phyloP scores from a whole-genome alignment of 2,329 filamentous ascomycete genomes.

The Penicillium sp. region DNA sequence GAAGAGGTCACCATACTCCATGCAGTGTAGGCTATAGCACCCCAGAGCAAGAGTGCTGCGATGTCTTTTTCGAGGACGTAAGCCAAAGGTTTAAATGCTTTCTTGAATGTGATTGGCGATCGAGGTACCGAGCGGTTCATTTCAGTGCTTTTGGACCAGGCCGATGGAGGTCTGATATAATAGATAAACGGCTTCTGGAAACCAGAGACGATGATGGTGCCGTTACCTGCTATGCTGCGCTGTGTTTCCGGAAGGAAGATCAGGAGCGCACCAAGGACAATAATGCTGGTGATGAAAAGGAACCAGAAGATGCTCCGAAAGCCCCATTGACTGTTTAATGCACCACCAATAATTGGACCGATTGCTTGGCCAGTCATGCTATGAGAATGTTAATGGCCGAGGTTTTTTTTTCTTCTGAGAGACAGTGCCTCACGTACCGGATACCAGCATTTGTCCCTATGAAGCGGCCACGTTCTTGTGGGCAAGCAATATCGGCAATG shows the following conservation, averaged over 20 bases:
- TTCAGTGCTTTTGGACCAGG: background rate
- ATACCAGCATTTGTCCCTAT: constrained; percentile 24
- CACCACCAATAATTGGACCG: constrained; percentile 10
- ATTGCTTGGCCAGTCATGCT: constrained; percentile 9
- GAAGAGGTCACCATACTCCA: constrained; percentile 15
- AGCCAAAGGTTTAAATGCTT: background rate
- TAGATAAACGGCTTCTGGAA: constrained; percentile 7
- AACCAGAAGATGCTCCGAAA: constrained; percentile 11
- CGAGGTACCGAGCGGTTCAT: background rate
- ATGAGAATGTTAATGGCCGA: background rate
- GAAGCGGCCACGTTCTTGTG: constrained; percentile 43
- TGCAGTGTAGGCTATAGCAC: constrained; percentile 10
- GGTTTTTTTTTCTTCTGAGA: background rate
- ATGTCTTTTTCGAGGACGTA: constrained; percentile 12
- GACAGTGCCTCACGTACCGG: background rate
- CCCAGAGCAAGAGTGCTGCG: constrained; percentile 8
- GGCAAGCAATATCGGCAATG: constrained; percentile 45
- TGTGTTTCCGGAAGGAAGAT: constrained; percentile 12
- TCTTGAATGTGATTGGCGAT: background rate
- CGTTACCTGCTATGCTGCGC: constrained; percentile 10
- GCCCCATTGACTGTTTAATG: constrained; percentile 5
- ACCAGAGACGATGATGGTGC: background rate
- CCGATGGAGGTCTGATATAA: background rate
- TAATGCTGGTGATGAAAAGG: background rate
- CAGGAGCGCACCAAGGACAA: constrained; percentile 8